Percentiles rank a stretch among this genome's conserved stretches.
phyloP scores from a whole-genome alignment of 208 protist genomes.

The Acanthamoeba sp. region DNA sequence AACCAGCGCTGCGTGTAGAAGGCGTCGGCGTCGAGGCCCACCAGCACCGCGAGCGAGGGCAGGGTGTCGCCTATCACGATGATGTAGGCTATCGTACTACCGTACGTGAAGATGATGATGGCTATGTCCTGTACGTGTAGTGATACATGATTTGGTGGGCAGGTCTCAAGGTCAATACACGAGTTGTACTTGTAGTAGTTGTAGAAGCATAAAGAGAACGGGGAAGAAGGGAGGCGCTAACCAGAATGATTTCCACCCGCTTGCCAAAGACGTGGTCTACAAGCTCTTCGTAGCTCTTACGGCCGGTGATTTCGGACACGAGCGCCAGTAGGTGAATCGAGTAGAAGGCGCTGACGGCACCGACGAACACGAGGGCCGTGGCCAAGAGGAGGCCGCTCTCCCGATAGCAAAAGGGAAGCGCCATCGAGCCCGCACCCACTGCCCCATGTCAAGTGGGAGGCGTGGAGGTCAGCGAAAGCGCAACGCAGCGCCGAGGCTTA shows the following conservation, averaged over 20 bases:
- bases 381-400: conserved; percentile 12
- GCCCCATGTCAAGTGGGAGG: neutral
- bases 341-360: conserved; percentile 14
- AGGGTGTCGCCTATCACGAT: conserved; percentile 53
- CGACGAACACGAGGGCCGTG: neutral
- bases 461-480: no score
- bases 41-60: neutral
- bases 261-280: conserved; percentile 52
- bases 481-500: no score
- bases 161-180: no score
- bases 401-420: neutral
- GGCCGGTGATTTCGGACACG: neutral
- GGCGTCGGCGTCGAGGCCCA: neutral
- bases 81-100: conserved; percentile 50
- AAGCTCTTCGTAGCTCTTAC: conserved; percentile 45
- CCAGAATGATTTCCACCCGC: conserved; percentile 22
- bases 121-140: neutral
- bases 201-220: no score
- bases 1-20: conserved; percentile 30
- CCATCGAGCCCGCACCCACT: conserved; percentile 42
- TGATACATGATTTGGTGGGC: neutral
- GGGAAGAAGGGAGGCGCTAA: no score
- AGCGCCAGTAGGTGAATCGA: conserved; percentile 19
- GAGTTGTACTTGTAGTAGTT: no score
- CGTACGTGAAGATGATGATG: conserved; percentile 41